Conservation (phyloP, 2,329 filamentous ascomycete genomes). For the Cephalotrichum gorgonifer region DNA sequence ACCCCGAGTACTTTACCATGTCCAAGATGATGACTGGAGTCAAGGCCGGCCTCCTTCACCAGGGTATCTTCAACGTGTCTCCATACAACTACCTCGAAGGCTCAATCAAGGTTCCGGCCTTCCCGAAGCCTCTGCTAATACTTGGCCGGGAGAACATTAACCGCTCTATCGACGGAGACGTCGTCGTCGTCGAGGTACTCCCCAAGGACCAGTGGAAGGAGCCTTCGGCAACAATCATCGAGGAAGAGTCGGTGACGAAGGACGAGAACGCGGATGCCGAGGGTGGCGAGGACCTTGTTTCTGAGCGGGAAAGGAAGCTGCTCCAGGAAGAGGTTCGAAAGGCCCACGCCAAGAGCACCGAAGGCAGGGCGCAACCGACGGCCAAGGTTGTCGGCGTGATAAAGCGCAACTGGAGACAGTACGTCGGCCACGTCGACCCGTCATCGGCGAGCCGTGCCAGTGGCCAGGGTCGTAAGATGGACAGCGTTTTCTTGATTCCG, state of each 20-base stretch:
- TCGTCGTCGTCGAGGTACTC: conserved; percentile 86
- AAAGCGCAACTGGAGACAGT: conserved; percentile 96
- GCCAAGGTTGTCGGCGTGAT: conserved; percentile 85
- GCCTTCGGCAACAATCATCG: conserved; percentile 89
- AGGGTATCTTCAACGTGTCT: conserved; percentile 92
- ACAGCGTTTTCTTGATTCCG: conserved; percentile 87
- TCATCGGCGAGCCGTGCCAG: conserved; percentile 67
- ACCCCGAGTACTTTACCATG: conserved; percentile 79
- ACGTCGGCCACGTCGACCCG: conserved; percentile 89
- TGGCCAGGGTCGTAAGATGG: conserved; percentile 72
- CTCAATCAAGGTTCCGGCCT: conserved; percentile 79
- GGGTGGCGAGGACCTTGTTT: conserved; percentile 65
- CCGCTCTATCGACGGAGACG: conserved; percentile 79
- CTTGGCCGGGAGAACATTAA: conserved; percentile 95
- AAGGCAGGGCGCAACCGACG: conserved; percentile 78
- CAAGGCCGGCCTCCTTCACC: conserved; percentile 79
- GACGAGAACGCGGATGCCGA: conserved; percentile 90
- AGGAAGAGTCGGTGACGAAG: conserved; percentile 83
- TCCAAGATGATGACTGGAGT: conserved; percentile 93
- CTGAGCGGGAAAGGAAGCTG: conserved; percentile 74
- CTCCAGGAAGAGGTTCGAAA: conserved; percentile 86
- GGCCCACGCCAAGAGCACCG: conserved; percentile 64
- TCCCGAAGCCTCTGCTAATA: conserved; percentile 79
- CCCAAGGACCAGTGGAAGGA: conserved; percentile 96
- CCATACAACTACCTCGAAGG: conserved; percentile 97